Evolutionary conservation across 805 yeast species (phyloP).

Genomic region (Saturnispora sanitii): DNA sequence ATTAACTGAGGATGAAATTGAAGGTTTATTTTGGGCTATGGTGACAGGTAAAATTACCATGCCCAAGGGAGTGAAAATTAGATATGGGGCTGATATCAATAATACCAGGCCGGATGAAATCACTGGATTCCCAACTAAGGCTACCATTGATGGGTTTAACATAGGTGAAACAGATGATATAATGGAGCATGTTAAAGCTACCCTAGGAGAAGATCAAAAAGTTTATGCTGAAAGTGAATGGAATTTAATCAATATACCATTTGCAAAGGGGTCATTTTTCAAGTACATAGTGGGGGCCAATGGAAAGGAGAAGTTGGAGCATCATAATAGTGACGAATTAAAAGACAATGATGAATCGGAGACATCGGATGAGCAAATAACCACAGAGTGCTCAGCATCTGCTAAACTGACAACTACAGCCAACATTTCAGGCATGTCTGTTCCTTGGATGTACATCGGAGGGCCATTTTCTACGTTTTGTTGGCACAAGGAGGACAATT

Average conservation of each 20-base stretch:
- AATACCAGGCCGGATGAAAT: conserved; percentile 52
- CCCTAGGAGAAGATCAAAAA: conserved; percentile 8
- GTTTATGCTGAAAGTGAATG: conserved; percentile 54
- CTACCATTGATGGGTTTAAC: not conserved
- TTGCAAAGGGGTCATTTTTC: conserved; percentile 57
- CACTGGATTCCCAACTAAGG: conserved; percentile 61
- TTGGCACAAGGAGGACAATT: conserved; percentile 96
- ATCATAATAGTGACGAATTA: no score
- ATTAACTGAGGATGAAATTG: conserved; percentile 36
- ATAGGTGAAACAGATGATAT: not conserved
- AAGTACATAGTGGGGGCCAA: conserved; percentile 34
- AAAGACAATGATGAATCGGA: no score
- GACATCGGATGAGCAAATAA: no score
- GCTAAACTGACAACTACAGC: not conserved
- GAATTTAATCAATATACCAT: conserved; percentile 67
- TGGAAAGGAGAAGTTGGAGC: not conserved
- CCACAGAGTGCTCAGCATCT: conserved; percentile 29
- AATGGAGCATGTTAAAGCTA: conserved; percentile 15
- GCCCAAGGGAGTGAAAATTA: conserved; percentile 38
- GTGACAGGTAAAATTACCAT: conserved; percentile 15
- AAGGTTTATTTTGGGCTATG: conserved; percentile 55
- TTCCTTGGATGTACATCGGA: conserved; percentile 93
- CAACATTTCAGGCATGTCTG: conserved; percentile 82
- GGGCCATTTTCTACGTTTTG: conserved; percentile 86
- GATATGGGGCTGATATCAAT: conserved; percentile 83